A percentile compares a stretch with the other conserved stretches of the same genome.
phyloP scores from a whole-genome alignment of 2,329 filamentous ascomycete species.

The Ceratocystis eucalypticola region DNA sequence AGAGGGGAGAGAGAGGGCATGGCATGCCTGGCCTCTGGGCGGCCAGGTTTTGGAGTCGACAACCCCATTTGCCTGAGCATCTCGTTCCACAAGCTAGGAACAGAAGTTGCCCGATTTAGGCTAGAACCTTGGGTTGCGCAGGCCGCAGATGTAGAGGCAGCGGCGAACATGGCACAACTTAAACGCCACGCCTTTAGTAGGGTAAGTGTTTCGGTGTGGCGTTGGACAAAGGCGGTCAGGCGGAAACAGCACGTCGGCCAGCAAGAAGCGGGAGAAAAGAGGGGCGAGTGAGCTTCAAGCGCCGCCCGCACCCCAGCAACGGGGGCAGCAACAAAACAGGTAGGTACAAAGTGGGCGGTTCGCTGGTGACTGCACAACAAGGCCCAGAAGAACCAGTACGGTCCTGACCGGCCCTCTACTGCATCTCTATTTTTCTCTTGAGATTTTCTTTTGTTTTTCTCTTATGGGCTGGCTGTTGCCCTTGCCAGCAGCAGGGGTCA shows the following conservation, averaged over 20 bases:
- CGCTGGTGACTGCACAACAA: no score
- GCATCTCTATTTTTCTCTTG: conserved; percentile 12
- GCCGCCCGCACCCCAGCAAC: neutral
- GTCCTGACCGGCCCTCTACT: no score
- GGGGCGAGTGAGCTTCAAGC: neutral
- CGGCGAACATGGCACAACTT: neutral
- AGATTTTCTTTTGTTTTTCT: neutral
- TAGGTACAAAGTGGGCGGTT: no score
- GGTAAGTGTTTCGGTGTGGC: neutral
- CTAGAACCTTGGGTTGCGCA: neutral
- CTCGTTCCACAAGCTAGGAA: neutral
- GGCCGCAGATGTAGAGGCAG: neutral
- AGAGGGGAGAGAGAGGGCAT: no score
- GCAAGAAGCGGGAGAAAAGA: conserved; percentile 11
- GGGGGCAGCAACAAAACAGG: no score
- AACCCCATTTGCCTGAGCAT: no score
- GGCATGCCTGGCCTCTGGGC: no score
- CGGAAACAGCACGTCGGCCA: neutral
- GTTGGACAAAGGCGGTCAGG: conserved; percentile 15
- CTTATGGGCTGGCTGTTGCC: neutral
- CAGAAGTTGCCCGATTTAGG: neutral
- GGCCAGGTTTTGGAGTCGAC: no score
- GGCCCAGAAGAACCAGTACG: no score
- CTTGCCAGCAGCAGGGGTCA: conserved; percentile 6
- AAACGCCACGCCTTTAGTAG: neutral